Evolutionary conservation across 352 stramenopile species (phyloP).

Genomic region (Phytophthora crassamura): DNA sequence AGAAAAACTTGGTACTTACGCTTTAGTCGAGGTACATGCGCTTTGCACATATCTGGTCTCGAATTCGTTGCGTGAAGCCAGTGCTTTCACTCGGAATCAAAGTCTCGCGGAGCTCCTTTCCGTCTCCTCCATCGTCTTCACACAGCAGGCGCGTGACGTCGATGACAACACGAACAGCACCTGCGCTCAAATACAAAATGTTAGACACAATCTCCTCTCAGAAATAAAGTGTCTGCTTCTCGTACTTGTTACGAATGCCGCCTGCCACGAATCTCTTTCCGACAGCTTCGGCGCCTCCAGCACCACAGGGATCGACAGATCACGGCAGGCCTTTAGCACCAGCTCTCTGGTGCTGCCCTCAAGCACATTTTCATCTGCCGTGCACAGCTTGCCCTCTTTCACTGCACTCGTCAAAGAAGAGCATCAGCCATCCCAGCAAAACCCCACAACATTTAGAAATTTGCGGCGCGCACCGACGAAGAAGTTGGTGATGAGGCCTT

Average conservation of each 20-base stretch:
- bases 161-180: constrained; percentile 36
- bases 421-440: neutral
- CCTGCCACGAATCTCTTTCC: constrained; percentile 60
- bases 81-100: constrained; percentile 30
- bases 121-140: constrained; percentile 5
- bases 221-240: too few species aligned
- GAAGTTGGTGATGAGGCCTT: constrained; percentile 85
- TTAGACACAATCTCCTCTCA: neutral
- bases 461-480: constrained; percentile 59
- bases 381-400: constrained; percentile 54
- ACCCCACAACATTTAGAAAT: neutral
- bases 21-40: constrained; percentile 30
- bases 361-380: constrained; percentile 52
- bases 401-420: constrained; percentile 37
- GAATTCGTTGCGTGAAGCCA: constrained; percentile 28
- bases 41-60: constrained; percentile 28
- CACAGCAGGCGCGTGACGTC: constrained; percentile 35
- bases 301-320: constrained; percentile 65
- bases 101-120: constrained; percentile 14
- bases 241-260: constrained; percentile 81
- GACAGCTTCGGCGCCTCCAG: constrained; percentile 60
- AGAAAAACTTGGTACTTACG: neutral
- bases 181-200: constrained; percentile 17
- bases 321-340: constrained; percentile 62
- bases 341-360: constrained; percentile 67